Percentiles rank a stretch among this genome's conserved stretches.
phyloP scores from a whole-genome alignment of 352 stramenopile species.

The Globisporangium rhizosaccharum region DNA sequence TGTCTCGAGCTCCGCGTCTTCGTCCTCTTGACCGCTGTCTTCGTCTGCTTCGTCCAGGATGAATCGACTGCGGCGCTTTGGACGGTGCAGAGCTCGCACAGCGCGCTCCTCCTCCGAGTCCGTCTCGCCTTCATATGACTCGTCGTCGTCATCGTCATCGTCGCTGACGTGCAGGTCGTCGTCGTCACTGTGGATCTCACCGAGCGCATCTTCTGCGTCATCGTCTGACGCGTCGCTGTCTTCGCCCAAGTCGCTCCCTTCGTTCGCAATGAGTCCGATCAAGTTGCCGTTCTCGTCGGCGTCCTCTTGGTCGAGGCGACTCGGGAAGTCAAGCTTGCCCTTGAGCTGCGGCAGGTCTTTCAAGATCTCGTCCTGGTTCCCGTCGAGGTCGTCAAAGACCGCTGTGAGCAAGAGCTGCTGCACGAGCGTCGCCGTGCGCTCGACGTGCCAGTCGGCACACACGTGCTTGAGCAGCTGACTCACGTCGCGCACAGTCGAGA shows the following conservation, averaged over 20 bases:
- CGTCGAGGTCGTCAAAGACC: constrained; percentile 83
- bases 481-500: constrained; percentile 66
- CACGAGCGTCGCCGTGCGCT: constrained; percentile 51
- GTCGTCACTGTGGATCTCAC: constrained; percentile 22
- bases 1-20: constrained; percentile 25
- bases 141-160: constrained; percentile 21
- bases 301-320: constrained; percentile 72
- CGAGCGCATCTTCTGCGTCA: constrained; percentile 14
- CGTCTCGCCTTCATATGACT: constrained; percentile 49
- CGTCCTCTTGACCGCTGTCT: constrained; percentile 39
- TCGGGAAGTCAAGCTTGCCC: constrained; percentile 72
- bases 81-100: constrained; percentile 14
- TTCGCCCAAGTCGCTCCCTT: constrained; percentile 64
- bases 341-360: constrained; percentile 48
- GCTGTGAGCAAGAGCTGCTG: constrained; percentile 69
- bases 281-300: constrained; percentile 81
- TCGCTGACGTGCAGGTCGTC: constrained; percentile 21
- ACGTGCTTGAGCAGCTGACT: constrained; percentile 54
- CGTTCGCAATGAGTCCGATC: constrained; percentile 54
- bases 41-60: constrained; percentile 79
- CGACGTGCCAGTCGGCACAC: constrained; percentile 57
- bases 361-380: constrained; percentile 70
- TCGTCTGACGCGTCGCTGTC: constrained; percentile 39
- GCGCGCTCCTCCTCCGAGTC: constrained; percentile 63
- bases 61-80: constrained; percentile 43